These are phyloP conservation scores for Lentinula sp. DNA, from an alignment of 768 basidiomycete genomes.

Conservation along the genomic window DNA sequence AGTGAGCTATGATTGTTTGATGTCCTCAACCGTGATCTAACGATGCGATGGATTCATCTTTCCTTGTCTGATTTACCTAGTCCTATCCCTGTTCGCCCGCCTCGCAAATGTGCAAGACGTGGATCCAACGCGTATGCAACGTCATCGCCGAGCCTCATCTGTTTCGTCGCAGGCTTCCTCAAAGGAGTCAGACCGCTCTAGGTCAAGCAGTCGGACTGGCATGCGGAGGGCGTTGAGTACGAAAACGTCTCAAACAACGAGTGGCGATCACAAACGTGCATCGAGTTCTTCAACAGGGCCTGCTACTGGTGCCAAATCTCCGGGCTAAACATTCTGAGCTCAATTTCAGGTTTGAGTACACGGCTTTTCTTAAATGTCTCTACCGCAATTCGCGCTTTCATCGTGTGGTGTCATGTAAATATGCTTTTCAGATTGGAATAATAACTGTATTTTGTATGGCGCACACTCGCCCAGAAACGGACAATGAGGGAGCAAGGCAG, in stretches of 20 bases:
- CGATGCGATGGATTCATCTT: neutral
- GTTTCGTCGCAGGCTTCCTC: conserved; percentile 52
- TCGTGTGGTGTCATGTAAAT: no score
- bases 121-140: conserved; percentile 73
- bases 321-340: neutral
- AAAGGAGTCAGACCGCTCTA: conserved; percentile 20
- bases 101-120: conserved; percentile 67
- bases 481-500: no score
- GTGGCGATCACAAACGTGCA: neutral
- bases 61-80: conserved; percentile 25
- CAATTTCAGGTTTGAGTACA: no score
- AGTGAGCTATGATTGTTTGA: conserved; percentile 36
- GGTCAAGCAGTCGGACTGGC: conserved; percentile 37
- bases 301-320: neutral
- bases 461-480: no score
- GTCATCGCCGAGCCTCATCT: conserved; percentile 74
- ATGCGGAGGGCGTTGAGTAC: conserved; percentile 13
- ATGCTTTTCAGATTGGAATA: no score
- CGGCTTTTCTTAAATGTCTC: no score
- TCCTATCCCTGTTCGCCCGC: conserved; percentile 74
- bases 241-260: neutral
- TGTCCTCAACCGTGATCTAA: neutral
- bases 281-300: neutral
- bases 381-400: no score
- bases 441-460: no score